A percentile compares a stretch with the other conserved stretches of the same genome.
Conservation (phyloP, 2,329 filamentous ascomycete species). For the Lomentospora prolificans region DNA sequence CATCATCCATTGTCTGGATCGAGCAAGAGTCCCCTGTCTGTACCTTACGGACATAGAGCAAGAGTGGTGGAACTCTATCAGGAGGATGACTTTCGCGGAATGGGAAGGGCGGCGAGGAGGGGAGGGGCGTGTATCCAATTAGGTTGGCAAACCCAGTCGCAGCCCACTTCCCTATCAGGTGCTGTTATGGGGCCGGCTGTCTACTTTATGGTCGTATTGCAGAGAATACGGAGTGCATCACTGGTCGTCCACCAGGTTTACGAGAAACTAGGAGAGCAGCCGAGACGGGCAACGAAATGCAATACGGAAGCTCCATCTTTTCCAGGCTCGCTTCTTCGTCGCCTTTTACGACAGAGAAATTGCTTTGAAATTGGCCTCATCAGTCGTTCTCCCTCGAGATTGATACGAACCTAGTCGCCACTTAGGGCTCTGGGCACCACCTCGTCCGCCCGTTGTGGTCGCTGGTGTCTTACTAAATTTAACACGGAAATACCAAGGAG, state of each 20-base stretch:
- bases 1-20: no score
- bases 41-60: no score
- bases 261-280: neutral
- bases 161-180: neutral
- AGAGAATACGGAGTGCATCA: neutral
- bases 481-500: neutral
- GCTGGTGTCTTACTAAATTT: neutral
- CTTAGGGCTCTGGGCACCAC: neutral
- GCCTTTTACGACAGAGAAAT: no score
- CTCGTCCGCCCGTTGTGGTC: neutral
- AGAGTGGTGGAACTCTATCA: no score
- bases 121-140: neutral
- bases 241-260: neutral
- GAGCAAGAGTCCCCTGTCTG: no score
- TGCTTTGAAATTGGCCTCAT: no score
- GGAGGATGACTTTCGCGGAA: no score
- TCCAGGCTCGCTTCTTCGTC: no score
- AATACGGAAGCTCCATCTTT: neutral
- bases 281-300: neutral
- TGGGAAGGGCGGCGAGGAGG: no score
- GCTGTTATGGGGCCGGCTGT: neutral
- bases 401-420: neutral
- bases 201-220: neutral
- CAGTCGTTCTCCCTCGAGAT: neutral
- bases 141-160: neutral